phyloP scores from a whole-genome alignment of 2,329 filamentous ascomycete species.

The Botryosphaeria dothidea region DNA sequence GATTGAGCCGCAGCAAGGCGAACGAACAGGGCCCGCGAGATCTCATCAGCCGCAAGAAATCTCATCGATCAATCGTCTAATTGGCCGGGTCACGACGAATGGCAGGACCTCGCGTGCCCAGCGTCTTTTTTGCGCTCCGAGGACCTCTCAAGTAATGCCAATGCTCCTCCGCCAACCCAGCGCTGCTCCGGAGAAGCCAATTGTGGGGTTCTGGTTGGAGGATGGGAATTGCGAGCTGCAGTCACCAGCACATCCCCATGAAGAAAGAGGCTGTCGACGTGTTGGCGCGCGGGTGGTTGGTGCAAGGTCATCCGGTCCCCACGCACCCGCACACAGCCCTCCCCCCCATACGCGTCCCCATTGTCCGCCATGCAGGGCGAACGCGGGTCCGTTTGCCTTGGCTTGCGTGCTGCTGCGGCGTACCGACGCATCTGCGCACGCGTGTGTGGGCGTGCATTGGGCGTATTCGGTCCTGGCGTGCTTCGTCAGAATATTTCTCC shows the following conservation, averaged over 20 bases:
- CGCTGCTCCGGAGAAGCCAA: not conserved
- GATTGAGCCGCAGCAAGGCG: not conserved
- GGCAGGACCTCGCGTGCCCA: not conserved
- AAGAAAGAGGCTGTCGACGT: not conserved
- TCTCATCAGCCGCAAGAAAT: too few relatives aligned
- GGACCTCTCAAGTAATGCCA: not conserved
- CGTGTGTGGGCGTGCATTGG: not conserved
- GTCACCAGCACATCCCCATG: not conserved
- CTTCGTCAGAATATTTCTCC: not conserved
- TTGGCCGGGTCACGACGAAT: not conserved
- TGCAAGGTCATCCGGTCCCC: not conserved
- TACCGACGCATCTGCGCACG: not conserved
- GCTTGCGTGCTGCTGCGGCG: not conserved
- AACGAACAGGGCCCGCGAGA: too few relatives aligned
- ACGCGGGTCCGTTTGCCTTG: not conserved
- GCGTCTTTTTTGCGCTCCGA: not conserved
- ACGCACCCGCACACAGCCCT: not conserved
- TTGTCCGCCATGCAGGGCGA: not conserved
- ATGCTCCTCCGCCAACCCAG: not conserved
- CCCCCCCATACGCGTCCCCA: not conserved
- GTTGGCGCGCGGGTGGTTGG: conserved; percentile 5
- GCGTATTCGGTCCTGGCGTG: not conserved
- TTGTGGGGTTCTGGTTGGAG: not conserved
- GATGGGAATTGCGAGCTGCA: not conserved
- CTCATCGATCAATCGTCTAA: not conserved